Conservation (phyloP, 768 basidiomycete genomes). For the Boletellus emodensis region DNA sequence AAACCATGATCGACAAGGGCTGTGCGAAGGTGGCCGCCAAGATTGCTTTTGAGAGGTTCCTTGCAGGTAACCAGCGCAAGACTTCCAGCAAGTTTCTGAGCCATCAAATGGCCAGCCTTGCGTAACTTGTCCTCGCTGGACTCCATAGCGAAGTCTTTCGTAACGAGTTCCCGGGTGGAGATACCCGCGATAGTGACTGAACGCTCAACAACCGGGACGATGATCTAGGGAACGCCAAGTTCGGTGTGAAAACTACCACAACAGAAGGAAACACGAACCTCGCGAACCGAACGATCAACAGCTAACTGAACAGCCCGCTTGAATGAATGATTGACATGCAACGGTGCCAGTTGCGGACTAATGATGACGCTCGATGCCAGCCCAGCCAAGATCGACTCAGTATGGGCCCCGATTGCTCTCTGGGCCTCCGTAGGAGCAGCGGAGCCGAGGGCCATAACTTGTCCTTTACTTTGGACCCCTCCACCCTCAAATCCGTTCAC, state of each 20-base stretch:
- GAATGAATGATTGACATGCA: conserved; percentile 76
- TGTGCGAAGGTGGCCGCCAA: conserved; percentile 83
- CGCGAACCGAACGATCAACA: conserved; percentile 91
- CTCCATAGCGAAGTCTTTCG: conserved; percentile 95
- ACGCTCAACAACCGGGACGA: conserved; percentile 94
- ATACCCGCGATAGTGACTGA: conserved; percentile 98
- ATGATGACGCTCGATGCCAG: conserved; percentile 74
- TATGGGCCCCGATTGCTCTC: conserved; percentile 68
- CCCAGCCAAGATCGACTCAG: conserved; percentile 72
- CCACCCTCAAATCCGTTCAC: conserved; percentile 66
- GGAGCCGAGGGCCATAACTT: conserved; percentile 59
- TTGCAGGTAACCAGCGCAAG: conserved; percentile 97
- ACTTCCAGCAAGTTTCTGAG: conserved; percentile 93
- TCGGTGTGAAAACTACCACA: background rate
- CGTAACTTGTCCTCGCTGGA: conserved; percentile 86
- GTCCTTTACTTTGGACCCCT: conserved; percentile 48
- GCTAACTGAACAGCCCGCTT: conserved; percentile 89
- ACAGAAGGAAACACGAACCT: conserved; percentile 46
- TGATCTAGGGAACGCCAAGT: conserved; percentile 53
- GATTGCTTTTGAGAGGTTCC: conserved; percentile 90
- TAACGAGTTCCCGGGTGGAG: conserved; percentile 90
- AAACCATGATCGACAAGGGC: conserved; percentile 85
- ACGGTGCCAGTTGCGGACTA: conserved; percentile 68
- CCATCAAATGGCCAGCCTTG: conserved; percentile 92
- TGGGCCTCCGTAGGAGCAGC: conserved; percentile 60